Evolutionary conservation across 495 filamentous ascomycete species (phyloP).

Genomic region (Achaetomiella virescens): DNA sequence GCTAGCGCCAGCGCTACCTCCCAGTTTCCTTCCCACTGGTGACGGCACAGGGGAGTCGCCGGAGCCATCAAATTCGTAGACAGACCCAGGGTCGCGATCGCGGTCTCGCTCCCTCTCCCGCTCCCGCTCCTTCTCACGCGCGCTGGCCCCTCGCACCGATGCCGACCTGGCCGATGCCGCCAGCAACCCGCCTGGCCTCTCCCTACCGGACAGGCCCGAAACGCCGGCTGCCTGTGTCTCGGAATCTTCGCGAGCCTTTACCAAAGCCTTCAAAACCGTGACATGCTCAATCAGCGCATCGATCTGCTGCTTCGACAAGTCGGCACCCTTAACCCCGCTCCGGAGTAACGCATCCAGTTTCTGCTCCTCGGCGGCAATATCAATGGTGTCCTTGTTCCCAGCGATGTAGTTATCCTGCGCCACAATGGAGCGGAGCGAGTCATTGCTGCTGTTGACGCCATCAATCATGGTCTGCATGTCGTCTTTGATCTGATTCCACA

Average conservation of each 20-base stretch:
- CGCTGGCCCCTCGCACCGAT: constrained; percentile 25
- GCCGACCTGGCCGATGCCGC: constrained; percentile 22
- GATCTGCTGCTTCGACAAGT: constrained; percentile 30
- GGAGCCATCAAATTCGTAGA: constrained; percentile 64
- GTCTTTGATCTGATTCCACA: constrained; percentile 43
- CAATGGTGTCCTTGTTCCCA: constrained; percentile 31
- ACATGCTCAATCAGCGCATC: constrained; percentile 40
- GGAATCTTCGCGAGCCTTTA: constrained; percentile 52
- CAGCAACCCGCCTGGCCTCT: constrained; percentile 24
- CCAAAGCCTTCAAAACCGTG: constrained; percentile 39
- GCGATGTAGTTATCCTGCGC: constrained; percentile 41
- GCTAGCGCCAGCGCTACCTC: constrained; percentile 52
- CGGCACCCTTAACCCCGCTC: constrained; percentile 38
- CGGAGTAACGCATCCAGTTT: constrained; percentile 38
- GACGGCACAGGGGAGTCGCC: constrained; percentile 67
- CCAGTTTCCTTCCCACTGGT: constrained; percentile 43
- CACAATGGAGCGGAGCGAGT: constrained; percentile 32
- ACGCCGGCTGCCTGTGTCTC: constrained; percentile 46
- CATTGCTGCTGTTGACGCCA: constrained; percentile 37
- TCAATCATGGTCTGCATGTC: constrained; percentile 35
- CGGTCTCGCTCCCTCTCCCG: constrained; percentile 20
- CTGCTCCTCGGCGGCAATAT: constrained; percentile 29
- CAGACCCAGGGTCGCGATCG: constrained; percentile 48
- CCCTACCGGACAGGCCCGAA: constrained; percentile 15
- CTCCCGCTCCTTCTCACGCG: constrained; percentile 24